phyloP scores from a whole-genome alignment of 768 basidiomycete genomes.

The Rhodosporidiobolus odoratus region DNA sequence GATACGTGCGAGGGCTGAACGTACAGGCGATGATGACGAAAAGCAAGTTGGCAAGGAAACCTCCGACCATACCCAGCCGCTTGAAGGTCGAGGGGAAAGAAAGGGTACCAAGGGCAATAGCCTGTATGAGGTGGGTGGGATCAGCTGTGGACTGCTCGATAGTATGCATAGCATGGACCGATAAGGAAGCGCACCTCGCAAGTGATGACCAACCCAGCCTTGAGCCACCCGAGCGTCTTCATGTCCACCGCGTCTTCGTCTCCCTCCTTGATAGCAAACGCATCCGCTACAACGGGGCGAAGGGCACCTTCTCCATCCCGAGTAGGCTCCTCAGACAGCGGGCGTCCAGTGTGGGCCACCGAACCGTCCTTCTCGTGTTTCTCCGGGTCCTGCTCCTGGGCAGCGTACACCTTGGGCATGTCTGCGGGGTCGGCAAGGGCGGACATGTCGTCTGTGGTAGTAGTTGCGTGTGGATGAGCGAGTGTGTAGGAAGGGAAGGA shows the following conservation, averaged over 20 bases:
- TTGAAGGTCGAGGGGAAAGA: slow-evolving; percentile 3
- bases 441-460: not conserved
- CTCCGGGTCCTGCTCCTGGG: not conserved
- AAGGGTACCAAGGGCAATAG: slow-evolving; percentile 19
- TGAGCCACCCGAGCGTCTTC: not conserved
- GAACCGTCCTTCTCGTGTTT: not conserved
- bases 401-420: not conserved
- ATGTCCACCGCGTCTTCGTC: not conserved
- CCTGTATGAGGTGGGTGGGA: not conserved
- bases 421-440: not conserved
- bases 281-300: not conserved
- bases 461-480: not conserved
- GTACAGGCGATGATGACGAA: slow-evolving; percentile 1
- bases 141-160: too few species aligned
- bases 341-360: too few species aligned
- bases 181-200: not conserved
- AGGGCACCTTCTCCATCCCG: not conserved
- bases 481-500: not conserved
- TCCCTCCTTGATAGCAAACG: not conserved
- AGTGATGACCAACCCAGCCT: not conserved
- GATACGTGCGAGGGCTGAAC: not conserved
- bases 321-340: not conserved
- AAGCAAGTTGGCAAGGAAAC: not conserved
- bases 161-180: not conserved
- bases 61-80: not conserved